Evolutionary conservation across 768 basidiomycete species (phyloP), one percentile per base, ranked within the genome.

Genomic region (Pisolithus orientalis): DNA sequence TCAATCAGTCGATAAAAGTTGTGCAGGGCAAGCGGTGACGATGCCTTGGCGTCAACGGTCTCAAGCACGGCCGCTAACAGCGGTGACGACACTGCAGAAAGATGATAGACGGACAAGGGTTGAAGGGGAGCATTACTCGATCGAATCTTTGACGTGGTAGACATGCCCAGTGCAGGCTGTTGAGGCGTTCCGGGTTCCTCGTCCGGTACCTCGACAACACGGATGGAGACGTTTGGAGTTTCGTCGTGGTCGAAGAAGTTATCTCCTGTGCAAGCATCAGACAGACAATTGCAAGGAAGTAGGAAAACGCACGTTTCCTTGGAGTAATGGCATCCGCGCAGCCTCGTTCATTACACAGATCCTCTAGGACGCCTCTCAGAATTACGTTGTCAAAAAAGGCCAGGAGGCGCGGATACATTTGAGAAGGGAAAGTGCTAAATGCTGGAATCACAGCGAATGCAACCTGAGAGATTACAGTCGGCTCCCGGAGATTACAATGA

Each of bases 391-490:
- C 84, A 54, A 89, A 87, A 66, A 90, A 89, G 2, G 70, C 67
- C 40, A 90, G 70, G 7, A 92, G 66, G 8, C 84, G 75, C 14
- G 74, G 68, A 53, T 81, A 73, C 82, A 90, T 86, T 54, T 76
- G 79, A 16, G 67, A 62, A 5, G 67, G 74, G 68, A 91, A 91
- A 25, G 85, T 82, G 31, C 75, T 72, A 57, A 93, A 85, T 0
- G 86, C 85, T 6, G 85, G 87, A n/a, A 91, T 76, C 50, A 90
- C 68, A 14, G 84, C 82, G 50, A 83, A 78, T 1, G 79, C 83
- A 49, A 91, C 78, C 42, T 78, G 76, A 5, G 82, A 79, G 43
- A 81, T 67, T 21, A 82, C 69, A 39, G 72, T 67, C 3, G 80
- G 73, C 47, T 80, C 76, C 52, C 75, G 71, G 6, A 73, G 71